Conservation (phyloP, 192 early-diverging fungal species). For the Coemansia sp. region DNA sequence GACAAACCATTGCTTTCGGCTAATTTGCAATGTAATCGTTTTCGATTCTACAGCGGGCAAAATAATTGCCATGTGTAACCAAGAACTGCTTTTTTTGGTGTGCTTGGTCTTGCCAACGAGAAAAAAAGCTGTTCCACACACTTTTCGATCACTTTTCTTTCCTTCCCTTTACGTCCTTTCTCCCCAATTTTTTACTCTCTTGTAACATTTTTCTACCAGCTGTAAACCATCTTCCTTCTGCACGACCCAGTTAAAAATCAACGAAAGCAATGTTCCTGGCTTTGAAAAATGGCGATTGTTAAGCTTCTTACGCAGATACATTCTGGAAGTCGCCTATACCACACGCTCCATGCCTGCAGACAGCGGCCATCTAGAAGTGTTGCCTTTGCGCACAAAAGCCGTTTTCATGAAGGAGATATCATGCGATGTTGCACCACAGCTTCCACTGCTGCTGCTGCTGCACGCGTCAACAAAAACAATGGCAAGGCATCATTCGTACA, state of each 20-base stretch:
- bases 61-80: too few relatives aligned
- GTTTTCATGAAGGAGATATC: not conserved
- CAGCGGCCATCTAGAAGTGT: not conserved
- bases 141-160: too few relatives aligned
- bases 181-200: too few relatives aligned
- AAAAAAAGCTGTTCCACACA: too few relatives aligned
- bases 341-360: slow-evolving; percentile 23
- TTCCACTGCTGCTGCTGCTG: not conserved
- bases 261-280: not conserved
- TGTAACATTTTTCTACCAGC: not conserved
- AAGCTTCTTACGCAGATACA: slow-evolving; percentile 25
- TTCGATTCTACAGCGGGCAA: too few relatives aligned
- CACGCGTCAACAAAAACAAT: slow-evolving; percentile 5
- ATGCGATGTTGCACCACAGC: not conserved
- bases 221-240: too few relatives aligned
- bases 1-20: too few relatives aligned
- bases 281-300: slow-evolving; percentile 27
- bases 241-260: not conserved
- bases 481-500: not conserved
- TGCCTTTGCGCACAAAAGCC: not conserved
- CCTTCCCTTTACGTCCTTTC: too few relatives aligned
- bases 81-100: too few relatives aligned
- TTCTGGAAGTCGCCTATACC: slow-evolving; percentile 28
- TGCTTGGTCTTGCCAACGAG: too few relatives aligned
- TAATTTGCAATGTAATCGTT: too few relatives aligned